phyloP scores from a whole-genome alignment of 2,329 filamentous ascomycete genomes.

The Beauveria scarabaeidicola region DNA sequence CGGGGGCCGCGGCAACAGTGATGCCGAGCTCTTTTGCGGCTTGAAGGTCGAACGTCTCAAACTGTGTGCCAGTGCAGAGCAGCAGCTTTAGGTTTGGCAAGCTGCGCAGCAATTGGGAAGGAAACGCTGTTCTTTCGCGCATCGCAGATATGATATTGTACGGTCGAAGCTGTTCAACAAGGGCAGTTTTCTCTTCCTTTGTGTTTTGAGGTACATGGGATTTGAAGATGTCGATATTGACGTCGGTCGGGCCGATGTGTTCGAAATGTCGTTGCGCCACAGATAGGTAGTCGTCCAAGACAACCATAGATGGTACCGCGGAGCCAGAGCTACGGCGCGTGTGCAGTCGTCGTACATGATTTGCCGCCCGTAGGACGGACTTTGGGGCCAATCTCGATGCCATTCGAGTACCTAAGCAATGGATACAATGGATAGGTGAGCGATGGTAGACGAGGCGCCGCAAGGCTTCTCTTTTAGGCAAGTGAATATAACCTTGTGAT shows the following conservation, averaged over 20 bases:
- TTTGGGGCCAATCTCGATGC: neutral
- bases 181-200: conserved; percentile 40
- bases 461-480: too few relatives aligned
- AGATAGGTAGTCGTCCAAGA: conserved; percentile 64
- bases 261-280: conserved; percentile 49
- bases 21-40: conserved; percentile 41
- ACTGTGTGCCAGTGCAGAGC: conserved; percentile 52
- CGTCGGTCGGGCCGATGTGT: conserved; percentile 31
- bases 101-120: conserved; percentile 39
- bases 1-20: conserved; percentile 42
- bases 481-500: neutral
- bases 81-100: conserved; percentile 57
- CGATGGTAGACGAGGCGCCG: neutral
- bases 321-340: neutral
- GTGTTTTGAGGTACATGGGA: conserved; percentile 55
- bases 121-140: conserved; percentile 58
- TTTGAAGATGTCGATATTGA: conserved; percentile 40
- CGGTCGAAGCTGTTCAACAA: conserved; percentile 50
- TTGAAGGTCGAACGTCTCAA: conserved; percentile 49
- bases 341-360: neutral
- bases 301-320: conserved; percentile 33
- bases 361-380: neutral
- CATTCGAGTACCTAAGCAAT: neutral
- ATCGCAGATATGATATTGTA: conserved; percentile 51
- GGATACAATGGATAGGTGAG: neutral